phyloP scores from a whole-genome alignment of 73 alveolate genomes.

The Strombidium stylifer region DNA sequence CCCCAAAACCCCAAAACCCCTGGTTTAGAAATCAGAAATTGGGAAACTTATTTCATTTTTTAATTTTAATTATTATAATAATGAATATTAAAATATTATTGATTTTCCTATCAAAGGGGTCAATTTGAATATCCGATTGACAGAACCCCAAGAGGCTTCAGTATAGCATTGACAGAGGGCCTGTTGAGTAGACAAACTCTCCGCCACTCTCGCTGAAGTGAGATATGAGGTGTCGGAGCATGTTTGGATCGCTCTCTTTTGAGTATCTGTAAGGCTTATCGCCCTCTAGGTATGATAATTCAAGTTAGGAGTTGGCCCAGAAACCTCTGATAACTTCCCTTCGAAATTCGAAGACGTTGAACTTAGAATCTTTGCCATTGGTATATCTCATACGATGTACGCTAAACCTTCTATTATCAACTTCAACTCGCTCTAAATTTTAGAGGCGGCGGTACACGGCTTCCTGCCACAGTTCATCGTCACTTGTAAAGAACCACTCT shows the following conservation, averaged over 20 bases:
- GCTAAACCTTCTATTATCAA: constrained; percentile 16
- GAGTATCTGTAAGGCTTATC: constrained; percentile 48
- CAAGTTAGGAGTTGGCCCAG: constrained; percentile 31
- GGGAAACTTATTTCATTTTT: too few relatives aligned
- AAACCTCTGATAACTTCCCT: constrained; percentile 49
- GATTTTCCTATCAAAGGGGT: too few relatives aligned
- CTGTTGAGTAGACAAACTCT: too few relatives aligned
- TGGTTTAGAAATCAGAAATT: too few relatives aligned
- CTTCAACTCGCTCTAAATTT: constrained; percentile 27
- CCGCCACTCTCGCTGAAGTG: constrained; percentile 27
- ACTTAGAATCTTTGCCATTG: constrained; percentile 18
- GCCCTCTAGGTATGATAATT: constrained; percentile 29
- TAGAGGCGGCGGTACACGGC: constrained; percentile 21
- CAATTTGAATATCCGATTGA: too few relatives aligned
- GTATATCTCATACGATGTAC: constrained; percentile 36
- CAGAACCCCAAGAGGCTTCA: too few relatives aligned
- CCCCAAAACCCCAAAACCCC: too few relatives aligned
- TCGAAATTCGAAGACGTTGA: constrained; percentile 39
- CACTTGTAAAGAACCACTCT: constrained; percentile 46
- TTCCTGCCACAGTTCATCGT: constrained; percentile 35
- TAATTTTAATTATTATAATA: too few relatives aligned
- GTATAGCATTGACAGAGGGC: too few relatives aligned
- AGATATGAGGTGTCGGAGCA: constrained; percentile 23
- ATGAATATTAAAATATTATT: too few relatives aligned
- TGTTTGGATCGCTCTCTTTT: constrained; percentile 29